These are phyloP conservation scores for Dioscorea alata DNA, from an alignment of 106 monocot species.

Conservation along the genomic window DNA sequence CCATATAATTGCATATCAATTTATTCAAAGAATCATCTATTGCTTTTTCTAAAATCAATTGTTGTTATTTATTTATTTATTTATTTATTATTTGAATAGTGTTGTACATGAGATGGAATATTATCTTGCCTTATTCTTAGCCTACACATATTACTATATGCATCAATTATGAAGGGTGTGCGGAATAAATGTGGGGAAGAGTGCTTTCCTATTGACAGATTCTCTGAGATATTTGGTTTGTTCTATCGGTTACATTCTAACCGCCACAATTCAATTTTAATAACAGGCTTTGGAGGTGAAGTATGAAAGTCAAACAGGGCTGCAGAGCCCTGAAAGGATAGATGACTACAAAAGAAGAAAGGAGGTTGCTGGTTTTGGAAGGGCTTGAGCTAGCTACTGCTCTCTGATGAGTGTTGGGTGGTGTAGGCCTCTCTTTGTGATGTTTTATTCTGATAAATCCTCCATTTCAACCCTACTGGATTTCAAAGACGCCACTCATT, in stretches of 20 bases:
- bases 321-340: conserved; percentile 71
- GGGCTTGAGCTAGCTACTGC: conserved; percentile 15
- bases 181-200: background rate
- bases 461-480: too few relatives aligned
- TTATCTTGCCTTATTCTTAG: background rate
- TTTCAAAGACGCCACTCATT: too few relatives aligned
- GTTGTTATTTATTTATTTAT: background rate
- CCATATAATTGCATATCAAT: background rate
- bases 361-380: conserved; percentile 49
- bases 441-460: too few relatives aligned
- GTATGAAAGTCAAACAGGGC: conserved; percentile 65
- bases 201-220: background rate
- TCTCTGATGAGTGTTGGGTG: too few relatives aligned
- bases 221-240: background rate
- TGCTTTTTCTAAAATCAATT: background rate
- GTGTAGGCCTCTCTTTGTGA: too few relatives aligned
- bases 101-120: background rate
- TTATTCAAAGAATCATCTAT: background rate
- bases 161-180: background rate
- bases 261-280: too few relatives aligned
- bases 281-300: conserved; percentile 81
- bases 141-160: background rate
- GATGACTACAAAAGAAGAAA: conserved; percentile 55
- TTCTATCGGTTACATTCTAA: background rate
- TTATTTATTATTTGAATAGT: background rate